phyloP scores from a whole-genome alignment of 345 rosid genomes.

The Anacardium occidentale region DNA sequence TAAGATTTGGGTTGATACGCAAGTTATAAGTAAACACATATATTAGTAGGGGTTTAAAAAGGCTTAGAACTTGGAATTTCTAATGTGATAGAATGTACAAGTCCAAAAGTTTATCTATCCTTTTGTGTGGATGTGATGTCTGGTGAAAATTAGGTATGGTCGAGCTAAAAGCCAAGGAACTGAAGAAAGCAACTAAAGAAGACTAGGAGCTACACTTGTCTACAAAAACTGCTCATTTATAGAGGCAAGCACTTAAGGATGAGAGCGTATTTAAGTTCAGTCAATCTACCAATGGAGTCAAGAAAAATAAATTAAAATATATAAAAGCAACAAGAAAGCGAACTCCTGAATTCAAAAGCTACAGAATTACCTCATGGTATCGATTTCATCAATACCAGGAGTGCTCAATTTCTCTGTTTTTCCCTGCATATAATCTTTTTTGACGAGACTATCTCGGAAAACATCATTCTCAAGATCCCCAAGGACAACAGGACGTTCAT shows the following conservation, averaged over 20 bases:
- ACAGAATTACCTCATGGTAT: constrained; percentile 39
- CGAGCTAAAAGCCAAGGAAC: neutral
- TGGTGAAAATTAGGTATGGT: neutral
- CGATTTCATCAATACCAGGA: constrained; percentile 30
- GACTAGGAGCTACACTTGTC: too few relatives aligned
- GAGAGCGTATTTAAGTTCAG: neutral
- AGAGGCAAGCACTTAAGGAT: neutral
- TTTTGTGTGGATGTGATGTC: neutral
- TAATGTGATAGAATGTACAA: too few relatives aligned
- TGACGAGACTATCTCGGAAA: constrained; percentile 19
- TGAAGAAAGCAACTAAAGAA: neutral
- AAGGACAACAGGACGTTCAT: constrained; percentile 31
- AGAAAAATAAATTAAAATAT: neutral
- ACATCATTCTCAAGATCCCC: constrained; percentile 25
- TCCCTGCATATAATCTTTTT: constrained; percentile 27
- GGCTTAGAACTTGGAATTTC: neutral
- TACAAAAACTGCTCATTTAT: neutral
- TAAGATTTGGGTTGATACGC: neutral
- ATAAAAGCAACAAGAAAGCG: neutral
- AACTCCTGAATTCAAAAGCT: constrained; percentile 9
- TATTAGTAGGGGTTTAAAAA: neutral
- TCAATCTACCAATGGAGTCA: neutral
- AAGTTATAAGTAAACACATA: neutral
- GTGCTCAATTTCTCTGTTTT: constrained; percentile 24
- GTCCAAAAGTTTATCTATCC: neutral